phyloP scores from a whole-genome alignment of 1,139 yeast genomes.

The Zygosaccharomyces sapae region DNA sequence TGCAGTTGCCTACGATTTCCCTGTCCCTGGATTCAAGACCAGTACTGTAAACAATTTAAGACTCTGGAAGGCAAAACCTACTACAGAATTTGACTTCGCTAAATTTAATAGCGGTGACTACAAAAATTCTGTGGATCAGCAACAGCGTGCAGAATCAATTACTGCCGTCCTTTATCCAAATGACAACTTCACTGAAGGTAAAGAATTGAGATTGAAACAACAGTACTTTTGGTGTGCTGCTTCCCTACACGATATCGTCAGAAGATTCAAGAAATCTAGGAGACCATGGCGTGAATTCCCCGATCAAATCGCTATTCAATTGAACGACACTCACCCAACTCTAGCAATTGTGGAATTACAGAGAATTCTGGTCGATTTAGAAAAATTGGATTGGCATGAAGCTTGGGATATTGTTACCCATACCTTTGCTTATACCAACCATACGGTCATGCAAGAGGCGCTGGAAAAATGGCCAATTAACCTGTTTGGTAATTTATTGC shows the following conservation, averaged over 20 bases:
- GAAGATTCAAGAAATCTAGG: constrained; percentile 79
- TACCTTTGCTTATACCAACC: constrained; percentile 91
- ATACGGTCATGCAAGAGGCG: constrained; percentile 93
- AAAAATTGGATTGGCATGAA: constrained; percentile 70
- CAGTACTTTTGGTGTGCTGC: constrained; percentile 98
- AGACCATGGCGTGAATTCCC: constrained; percentile 81
- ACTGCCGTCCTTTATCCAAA: constrained; percentile 91
- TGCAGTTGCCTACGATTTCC: constrained; percentile 91
- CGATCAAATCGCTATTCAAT: constrained; percentile 84
- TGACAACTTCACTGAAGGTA: constrained; percentile 87
- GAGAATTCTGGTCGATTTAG: constrained; percentile 79
- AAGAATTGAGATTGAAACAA: constrained; percentile 88
- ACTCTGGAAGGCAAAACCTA: constrained; percentile 87
- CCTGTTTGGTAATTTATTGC: constrained; percentile 69
- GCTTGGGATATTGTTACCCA: constrained; percentile 82
- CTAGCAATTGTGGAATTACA: constrained; percentile 86
- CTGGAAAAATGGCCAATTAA: constrained; percentile 94
- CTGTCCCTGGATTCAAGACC: constrained; percentile 87
- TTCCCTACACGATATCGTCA: constrained; percentile 82
- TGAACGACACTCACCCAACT: constrained; percentile 95
- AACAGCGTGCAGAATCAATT: constrained; percentile 85
- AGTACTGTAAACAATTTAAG: constrained; percentile 82
- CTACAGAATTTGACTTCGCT: constrained; percentile 85
- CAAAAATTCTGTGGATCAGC: constrained; percentile 74
- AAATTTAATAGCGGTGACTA: constrained; percentile 93